Evolutionary conservation across 176 grass and related monocot genomes (phyloP).

Genomic region (Areca catechu): DNA sequence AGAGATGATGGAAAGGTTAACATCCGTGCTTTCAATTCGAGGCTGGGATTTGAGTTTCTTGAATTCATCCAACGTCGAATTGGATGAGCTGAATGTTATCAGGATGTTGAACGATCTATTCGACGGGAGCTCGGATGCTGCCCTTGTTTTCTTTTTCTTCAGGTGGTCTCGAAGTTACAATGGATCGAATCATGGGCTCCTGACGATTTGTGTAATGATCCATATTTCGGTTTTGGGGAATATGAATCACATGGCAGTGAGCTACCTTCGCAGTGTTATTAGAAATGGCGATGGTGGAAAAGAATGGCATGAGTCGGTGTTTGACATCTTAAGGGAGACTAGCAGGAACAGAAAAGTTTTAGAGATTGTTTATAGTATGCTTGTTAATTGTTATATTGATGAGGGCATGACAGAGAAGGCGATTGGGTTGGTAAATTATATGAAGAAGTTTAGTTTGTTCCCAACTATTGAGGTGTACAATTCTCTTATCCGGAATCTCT

Average conservation of each 20-base stretch:
- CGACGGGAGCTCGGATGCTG: slow-evolving; percentile 12
- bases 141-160: slow-evolving; percentile 22
- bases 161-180: slow-evolving; percentile 2
- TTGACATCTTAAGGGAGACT: slow-evolving; percentile 16
- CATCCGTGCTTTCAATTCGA: neutral
- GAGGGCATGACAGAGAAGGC: neutral
- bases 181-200: slow-evolving; percentile 5
- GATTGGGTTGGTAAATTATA: slow-evolving; percentile 1
- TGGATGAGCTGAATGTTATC: slow-evolving; percentile 9
- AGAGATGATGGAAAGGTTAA: neutral
- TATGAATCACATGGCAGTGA: slow-evolving; percentile 21
- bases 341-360: slow-evolving; percentile 1
- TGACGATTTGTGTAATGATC: slow-evolving; percentile 4
- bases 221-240: slow-evolving; percentile 13
- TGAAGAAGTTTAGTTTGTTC: slow-evolving; percentile 9
- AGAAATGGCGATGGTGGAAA: neutral
- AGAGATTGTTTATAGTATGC: slow-evolving; percentile 18
- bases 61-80: slow-evolving; percentile 1
- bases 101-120: slow-evolving; percentile 7
- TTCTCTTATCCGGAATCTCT: neutral
- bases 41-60: slow-evolving; percentile 10
- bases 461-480: neutral
- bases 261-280: neutral
- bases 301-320: neutral
- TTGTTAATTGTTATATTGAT: slow-evolving; percentile 15